These are phyloP conservation scores for Lachnellula willkommii DNA, from an alignment of 2,329 filamentous ascomycete species.

Conservation along the genomic window DNA sequence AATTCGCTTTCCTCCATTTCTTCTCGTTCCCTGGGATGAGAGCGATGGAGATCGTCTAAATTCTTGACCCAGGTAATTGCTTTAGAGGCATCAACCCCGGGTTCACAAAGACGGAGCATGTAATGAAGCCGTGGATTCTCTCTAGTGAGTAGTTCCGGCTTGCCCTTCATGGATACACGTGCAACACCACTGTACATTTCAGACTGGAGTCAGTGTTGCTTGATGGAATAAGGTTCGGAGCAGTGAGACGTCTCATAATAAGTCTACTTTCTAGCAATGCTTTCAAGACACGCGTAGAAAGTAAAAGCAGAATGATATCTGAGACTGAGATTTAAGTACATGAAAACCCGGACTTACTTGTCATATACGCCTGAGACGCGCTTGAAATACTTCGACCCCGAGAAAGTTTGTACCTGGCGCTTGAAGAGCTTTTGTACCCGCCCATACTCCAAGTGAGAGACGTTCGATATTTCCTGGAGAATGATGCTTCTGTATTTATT, in stretches of 20 bases:
- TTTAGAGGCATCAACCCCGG: slow-evolving; percentile 32
- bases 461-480: slow-evolving; percentile 42
- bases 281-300: no score
- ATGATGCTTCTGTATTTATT: slow-evolving; percentile 34
- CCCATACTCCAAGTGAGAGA: slow-evolving; percentile 40
- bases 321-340: no score
- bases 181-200: slow-evolving; percentile 18
- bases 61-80: slow-evolving; percentile 39
- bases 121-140: slow-evolving; percentile 39
- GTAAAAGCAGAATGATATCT: no score
- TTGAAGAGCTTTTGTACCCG: slow-evolving; percentile 37
- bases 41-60: slow-evolving; percentile 34
- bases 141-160: slow-evolving; percentile 36
- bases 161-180: slow-evolving; percentile 37
- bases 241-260: no score
- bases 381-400: slow-evolving; percentile 39
- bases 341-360: slow-evolving; percentile 13
- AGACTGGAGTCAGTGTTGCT: no score
- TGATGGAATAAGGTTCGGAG: no score
- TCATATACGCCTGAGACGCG: slow-evolving; percentile 34
- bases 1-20: slow-evolving; percentile 32
- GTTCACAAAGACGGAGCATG: slow-evolving; percentile 41
- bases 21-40: slow-evolving; percentile 33
- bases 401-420: slow-evolving; percentile 35
- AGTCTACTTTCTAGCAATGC: no score